These are phyloP conservation scores for Colletotrichum tamarilloi DNA, from an alignment of 2,329 filamentous ascomycete genomes.

Conservation along the genomic window DNA sequence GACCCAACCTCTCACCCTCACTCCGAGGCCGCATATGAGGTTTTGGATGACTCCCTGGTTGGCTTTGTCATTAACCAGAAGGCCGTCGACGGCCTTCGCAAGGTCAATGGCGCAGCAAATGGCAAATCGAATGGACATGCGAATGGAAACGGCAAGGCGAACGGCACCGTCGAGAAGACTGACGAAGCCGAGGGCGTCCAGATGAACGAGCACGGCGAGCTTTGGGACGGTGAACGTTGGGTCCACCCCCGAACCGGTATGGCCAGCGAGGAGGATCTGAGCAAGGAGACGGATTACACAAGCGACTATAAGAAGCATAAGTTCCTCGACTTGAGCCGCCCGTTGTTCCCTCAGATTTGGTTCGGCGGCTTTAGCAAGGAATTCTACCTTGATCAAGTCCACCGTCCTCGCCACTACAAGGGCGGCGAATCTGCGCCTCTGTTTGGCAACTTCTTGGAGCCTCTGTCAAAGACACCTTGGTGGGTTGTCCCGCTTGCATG, in stretches of 20 bases:
- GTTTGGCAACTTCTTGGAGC: conserved; percentile 98
- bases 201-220: conserved; percentile 40
- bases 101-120: conserved; percentile 49
- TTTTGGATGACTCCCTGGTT: conserved; percentile 86
- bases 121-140: conserved; percentile 46
- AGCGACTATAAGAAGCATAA: conserved; percentile 90
- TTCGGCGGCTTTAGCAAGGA: conserved; percentile 87
- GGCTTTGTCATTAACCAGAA: conserved; percentile 79
- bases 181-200: conserved; percentile 43
- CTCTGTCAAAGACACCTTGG: conserved; percentile 95
- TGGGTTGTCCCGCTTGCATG: conserved; percentile 87
- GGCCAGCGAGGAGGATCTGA: conserved; percentile 88
- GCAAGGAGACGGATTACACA: conserved; percentile 81
- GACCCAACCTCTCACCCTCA: conserved; percentile 87
- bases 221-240: conserved; percentile 38
- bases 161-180: conserved; percentile 48
- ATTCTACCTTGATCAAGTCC: conserved; percentile 98
- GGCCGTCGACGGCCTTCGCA: conserved; percentile 50
- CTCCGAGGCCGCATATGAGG: conserved; percentile 94
- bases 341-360: conserved; percentile 90
- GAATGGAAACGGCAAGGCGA: conserved; percentile 34
- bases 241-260: conserved; percentile 81
- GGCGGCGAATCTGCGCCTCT: conserved; percentile 91
- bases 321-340: conserved; percentile 89
- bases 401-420: conserved; percentile 94